Conservation (phyloP, 768 basidiomycete genomes). For the Pisolithus orientalis region DNA sequence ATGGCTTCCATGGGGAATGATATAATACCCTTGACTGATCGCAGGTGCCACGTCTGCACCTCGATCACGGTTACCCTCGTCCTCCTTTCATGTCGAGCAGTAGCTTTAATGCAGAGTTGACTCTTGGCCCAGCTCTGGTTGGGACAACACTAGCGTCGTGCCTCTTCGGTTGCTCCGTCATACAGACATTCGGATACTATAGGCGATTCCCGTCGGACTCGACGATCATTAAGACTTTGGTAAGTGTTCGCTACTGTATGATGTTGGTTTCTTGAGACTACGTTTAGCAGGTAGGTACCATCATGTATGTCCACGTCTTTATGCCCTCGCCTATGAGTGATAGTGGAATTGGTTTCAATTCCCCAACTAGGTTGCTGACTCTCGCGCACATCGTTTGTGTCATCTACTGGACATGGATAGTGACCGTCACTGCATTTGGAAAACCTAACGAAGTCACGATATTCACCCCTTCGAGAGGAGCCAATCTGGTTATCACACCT, state of each 20-base stretch:
- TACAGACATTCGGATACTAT: slow-evolving; percentile 4
- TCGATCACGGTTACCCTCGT: neutral
- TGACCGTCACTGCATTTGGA: neutral
- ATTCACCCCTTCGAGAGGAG: slow-evolving; percentile 1
- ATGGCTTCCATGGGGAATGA: too few species aligned
- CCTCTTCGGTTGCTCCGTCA: slow-evolving; percentile 4
- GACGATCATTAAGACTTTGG: neutral
- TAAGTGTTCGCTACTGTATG: too few species aligned
- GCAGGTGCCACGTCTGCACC: too few species aligned
- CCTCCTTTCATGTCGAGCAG: neutral
- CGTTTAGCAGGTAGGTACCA: neutral
- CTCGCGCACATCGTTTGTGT: slow-evolving; percentile 1
- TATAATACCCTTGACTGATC: too few species aligned
- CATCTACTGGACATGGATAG: slow-evolving; percentile 5
- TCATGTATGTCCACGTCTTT: neutral
- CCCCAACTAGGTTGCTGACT: neutral
- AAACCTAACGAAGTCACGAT: slow-evolving; percentile 3
- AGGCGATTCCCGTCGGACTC: neutral
- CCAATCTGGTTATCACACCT: slow-evolving; percentile 3
- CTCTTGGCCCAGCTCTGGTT: slow-evolving; percentile 4
- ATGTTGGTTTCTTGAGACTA: too few species aligned
- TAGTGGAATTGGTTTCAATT: too few species aligned
- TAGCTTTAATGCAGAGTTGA: slow-evolving; percentile 1
- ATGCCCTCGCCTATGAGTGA: too few species aligned
- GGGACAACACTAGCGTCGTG: neutral